Percentiles rank a stretch among this genome's conserved stretches.
These are phyloP conservation scores for Penicillium griseofulvum DNA, from an alignment of 2,329 filamentous ascomycete genomes.

Conservation along the genomic window DNA sequence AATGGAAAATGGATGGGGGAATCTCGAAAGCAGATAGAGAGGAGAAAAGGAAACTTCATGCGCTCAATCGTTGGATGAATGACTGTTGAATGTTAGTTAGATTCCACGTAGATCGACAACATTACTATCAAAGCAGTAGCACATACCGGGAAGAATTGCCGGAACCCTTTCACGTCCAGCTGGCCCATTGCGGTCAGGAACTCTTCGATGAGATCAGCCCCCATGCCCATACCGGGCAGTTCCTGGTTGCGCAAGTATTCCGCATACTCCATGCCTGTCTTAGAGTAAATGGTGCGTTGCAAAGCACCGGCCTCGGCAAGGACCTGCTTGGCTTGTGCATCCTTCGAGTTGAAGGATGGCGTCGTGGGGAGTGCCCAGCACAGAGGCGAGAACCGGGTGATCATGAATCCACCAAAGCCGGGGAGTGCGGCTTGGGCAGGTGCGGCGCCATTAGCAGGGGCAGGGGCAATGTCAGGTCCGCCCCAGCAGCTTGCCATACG, in stretches of 20 bases:
- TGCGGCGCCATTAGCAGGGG: conserved; percentile 28
- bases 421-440: conserved; percentile 57
- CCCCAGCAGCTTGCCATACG: conserved; percentile 89
- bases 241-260: conserved; percentile 47
- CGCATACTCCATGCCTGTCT: conserved; percentile 81
- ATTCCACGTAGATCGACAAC: not conserved
- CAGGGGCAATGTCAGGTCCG: conserved; percentile 67
- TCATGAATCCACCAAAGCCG: conserved; percentile 88
- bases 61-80: conserved; percentile 47
- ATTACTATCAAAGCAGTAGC: not conserved
- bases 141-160: conserved; percentile 49
- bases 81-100: conserved; percentile 28
- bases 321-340: conserved; percentile 85
- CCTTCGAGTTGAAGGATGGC: conserved; percentile 74
- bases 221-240: conserved; percentile 50
- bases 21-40: conserved; percentile 25
- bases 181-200: conserved; percentile 46
- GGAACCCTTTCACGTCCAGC: conserved; percentile 47
- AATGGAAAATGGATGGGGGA: conserved; percentile 24
- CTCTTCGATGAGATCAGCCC: conserved; percentile 45
- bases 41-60: conserved; percentile 32
- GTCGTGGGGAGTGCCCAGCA: conserved; percentile 87
- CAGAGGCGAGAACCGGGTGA: conserved; percentile 80
- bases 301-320: conserved; percentile 82
- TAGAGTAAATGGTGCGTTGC: conserved; percentile 85